phyloP scores from a whole-genome alignment of 306 rosid species.

The Rosa lucieae region DNA sequence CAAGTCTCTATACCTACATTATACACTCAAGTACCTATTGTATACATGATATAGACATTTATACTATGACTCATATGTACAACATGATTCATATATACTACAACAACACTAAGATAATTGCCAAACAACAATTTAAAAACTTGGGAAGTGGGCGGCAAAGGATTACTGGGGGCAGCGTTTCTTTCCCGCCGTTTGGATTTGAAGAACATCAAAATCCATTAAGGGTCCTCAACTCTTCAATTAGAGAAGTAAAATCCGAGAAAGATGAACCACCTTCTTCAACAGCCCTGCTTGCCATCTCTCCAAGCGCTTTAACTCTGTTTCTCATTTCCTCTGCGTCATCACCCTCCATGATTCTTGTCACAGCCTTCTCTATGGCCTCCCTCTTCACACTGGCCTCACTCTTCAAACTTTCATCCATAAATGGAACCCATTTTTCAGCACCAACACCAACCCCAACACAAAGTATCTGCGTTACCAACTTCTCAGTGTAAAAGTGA shows the following conservation, averaged over 20 bases:
- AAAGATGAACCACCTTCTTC: conserved; percentile 12
- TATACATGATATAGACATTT: no score
- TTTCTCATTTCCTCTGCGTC: conserved; percentile 36
- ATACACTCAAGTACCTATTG: no score
- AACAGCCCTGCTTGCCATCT: conserved; percentile 28
- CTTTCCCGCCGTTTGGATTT: not conserved
- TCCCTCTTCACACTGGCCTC: conserved; percentile 20
- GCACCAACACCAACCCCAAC: conserved; percentile 35
- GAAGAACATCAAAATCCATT: not conserved
- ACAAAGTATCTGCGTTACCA: not conserved
- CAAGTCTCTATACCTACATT: no score
- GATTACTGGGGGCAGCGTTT: not conserved
- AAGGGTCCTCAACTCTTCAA: conserved; percentile 4
- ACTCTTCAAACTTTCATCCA: conserved; percentile 18
- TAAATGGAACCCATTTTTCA: conserved; percentile 6
- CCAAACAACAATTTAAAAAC: no score
- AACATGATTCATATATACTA: no score
- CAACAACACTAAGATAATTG: no score
- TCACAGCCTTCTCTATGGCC: conserved; percentile 35
- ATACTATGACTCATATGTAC: no score
- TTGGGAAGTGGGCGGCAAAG: no score
- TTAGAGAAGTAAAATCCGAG: not conserved
- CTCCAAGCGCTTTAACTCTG: conserved; percentile 14
- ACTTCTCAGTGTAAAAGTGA: conserved; percentile 35
- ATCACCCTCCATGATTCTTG: conserved; percentile 29